A percentile compares a stretch with the other conserved stretches of the same genome.
phyloP scores from a whole-genome alignment of 176 grass and related monocot genomes.

The Pontederia paniculata region DNA sequence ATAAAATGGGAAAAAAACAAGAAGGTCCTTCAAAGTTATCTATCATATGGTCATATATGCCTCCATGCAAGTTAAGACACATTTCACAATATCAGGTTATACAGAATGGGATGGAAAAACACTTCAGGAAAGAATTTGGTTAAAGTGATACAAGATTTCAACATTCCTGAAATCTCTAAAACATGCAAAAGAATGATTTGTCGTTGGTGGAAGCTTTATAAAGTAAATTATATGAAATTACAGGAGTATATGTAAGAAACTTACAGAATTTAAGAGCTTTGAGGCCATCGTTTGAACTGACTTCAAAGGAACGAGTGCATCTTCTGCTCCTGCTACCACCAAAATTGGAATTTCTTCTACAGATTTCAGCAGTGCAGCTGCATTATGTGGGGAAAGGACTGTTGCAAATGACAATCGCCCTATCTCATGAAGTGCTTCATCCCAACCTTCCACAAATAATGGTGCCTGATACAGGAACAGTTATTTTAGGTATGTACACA shows the following conservation, averaged over 20 bases:
- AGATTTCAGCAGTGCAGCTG: slow-evolving; percentile 58
- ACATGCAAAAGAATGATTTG: too few species aligned
- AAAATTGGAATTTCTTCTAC: slow-evolving; percentile 72
- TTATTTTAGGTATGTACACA: background rate
- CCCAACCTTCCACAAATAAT: slow-evolving; percentile 91
- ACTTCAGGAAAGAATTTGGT: too few species aligned
- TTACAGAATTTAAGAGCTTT: slow-evolving; percentile 81
- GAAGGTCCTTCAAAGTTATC: too few species aligned
- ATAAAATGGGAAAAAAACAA: too few species aligned
- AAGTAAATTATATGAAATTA: too few species aligned
- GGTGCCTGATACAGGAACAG: slow-evolving; percentile 42
- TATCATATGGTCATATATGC: too few species aligned
- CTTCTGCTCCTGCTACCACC: slow-evolving; percentile 73
- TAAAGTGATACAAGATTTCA: too few species aligned
- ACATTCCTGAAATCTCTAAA: too few species aligned
- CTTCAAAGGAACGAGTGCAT: slow-evolving; percentile 72
- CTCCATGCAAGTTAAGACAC: too few species aligned
- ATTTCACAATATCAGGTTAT: too few species aligned
- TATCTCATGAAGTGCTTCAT: slow-evolving; percentile 94
- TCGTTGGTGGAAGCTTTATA: too few species aligned
- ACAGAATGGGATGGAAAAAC: too few species aligned
- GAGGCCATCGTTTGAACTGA: slow-evolving; percentile 81
- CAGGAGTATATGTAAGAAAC: slow-evolving; percentile 3
- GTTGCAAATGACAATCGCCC: slow-evolving; percentile 83
- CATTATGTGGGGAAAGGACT: slow-evolving; percentile 61